Evolutionary conservation across 139 green algal species (phyloP), one percentile per base, ranked within the genome.

Genomic region (Tetraselmis striata): DNA sequence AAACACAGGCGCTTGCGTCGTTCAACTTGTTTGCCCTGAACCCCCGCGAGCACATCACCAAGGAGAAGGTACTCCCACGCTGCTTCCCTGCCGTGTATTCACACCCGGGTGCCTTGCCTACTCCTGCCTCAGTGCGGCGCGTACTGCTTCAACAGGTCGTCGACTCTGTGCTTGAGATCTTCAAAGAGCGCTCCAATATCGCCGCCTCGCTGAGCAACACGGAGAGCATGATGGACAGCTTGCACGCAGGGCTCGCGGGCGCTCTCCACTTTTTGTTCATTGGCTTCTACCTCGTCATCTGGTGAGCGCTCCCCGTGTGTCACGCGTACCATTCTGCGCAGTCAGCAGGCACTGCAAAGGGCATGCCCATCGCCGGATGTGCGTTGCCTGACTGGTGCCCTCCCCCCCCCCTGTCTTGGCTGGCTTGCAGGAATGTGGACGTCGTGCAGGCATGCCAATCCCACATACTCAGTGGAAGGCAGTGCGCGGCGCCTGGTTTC

Each of bases 111-210:
- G n/a, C n/a, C n/a, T n/a, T n/a, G n/a, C n/a, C n/a, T n/a, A n/a
- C n/a, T n/a, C n/a, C n/a, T n/a, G n/a, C n/a, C n/a, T n/a, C n/a
- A n/a, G n/a, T n/a, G n/a, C n/a, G n/a, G n/a, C n/a, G n/a, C n/a
- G n/a, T n/a, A n/a, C n/a, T n/a, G n/a, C n/a, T n/a, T n/a, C n/a
- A n/a, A n/a, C n/a, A n/a, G n/a, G 45, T 67, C 45, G 18, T 67
- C 45, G 45, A 5, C 45, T 67, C 45, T 18, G 85, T 91, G 18
- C 77, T 85, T 18, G 77, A 76, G 28, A 85, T 91, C 30, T 91
- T 89, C 83, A 83, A 83, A 45, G 87, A 91, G 87, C 83, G 87
- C 28, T 79, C 81, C 58, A 91, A 91, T 81, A 91, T 91, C 78
- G 87, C 87, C 1, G 77, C 31, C 1, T 59, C 28, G 1, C 82